Conservation (phyloP, 2,329 filamentous ascomycete species). For the Ascosphaera apis region DNA sequence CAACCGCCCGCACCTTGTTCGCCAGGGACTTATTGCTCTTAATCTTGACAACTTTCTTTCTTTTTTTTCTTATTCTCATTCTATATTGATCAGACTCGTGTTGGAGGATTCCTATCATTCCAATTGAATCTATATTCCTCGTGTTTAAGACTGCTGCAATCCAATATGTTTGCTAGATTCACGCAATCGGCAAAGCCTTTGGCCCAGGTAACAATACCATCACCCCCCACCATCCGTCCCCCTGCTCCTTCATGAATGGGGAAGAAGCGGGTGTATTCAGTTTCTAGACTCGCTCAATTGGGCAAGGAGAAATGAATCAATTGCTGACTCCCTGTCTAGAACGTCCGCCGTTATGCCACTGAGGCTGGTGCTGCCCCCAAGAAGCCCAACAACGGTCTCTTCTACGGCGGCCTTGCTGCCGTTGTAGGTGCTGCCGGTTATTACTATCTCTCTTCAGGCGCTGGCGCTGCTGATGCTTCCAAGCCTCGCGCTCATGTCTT, state of each 20-base stretch:
- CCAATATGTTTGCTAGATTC: conserved; percentile 44
- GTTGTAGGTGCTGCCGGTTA: conserved; percentile 31
- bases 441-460: conserved; percentile 21
- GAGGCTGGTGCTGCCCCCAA: conserved; percentile 25
- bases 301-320: conserved; percentile 3
- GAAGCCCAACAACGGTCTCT: conserved; percentile 34
- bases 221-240: not conserved
- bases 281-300: conserved; percentile 3
- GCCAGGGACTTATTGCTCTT: too few species aligned
- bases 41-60: too few species aligned
- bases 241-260: too few species aligned
- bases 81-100: too few species aligned
- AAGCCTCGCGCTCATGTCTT: conserved; percentile 32
- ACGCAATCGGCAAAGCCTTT: conserved; percentile 40
- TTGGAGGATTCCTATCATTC: too few species aligned
- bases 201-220: conserved; percentile 35
- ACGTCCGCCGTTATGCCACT: conserved; percentile 52
- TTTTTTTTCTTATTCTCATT: conserved; percentile 5
- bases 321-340: conserved; percentile 19
- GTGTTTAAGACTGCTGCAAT: too few species aligned
- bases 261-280: too few species aligned
- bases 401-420: conserved; percentile 28
- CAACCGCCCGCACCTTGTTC: too few species aligned
- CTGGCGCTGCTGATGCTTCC: conserved; percentile 10
- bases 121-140: too few species aligned